Percentiles rank a stretch among this genome's conserved stretches.
phyloP scores from a whole-genome alignment of 2,329 filamentous ascomycete species.

The Akanthomyces uredinophilus region DNA sequence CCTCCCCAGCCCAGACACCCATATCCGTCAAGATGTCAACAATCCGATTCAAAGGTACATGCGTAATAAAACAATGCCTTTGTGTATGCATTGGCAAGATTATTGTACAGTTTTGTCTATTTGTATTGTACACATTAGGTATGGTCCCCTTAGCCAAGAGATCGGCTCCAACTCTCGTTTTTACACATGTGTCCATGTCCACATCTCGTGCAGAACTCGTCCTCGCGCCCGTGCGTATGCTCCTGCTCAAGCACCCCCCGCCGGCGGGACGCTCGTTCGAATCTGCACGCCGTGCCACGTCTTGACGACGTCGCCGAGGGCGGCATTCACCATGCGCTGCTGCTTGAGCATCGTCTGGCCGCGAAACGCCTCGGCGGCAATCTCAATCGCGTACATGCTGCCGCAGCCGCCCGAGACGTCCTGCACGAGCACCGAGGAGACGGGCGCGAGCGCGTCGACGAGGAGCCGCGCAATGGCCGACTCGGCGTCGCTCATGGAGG shows the following conservation, averaged over 20 bases:
- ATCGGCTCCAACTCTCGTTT: no score
- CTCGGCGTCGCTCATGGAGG: constrained; percentile 46
- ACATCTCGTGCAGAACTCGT: not conserved
- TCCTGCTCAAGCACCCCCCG: no score
- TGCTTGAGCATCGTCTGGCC: constrained; percentile 72
- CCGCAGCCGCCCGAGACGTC: constrained; percentile 82
- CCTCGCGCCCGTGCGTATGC: no score
- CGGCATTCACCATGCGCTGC: constrained; percentile 73
- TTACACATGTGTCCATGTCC: no score
- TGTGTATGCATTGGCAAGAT: no score
- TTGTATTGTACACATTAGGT: no score
- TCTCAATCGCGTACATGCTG: constrained; percentile 81
- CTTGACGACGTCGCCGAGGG: constrained; percentile 70
- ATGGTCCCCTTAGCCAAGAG: no score
- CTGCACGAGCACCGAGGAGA: constrained; percentile 56
- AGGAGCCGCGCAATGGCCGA: constrained; percentile 53
- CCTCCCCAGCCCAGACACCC: no score
- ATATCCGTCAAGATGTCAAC: no score
- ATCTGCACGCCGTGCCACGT: constrained; percentile 80
- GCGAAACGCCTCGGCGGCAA: constrained; percentile 65
- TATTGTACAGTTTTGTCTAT: no score
- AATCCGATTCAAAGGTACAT: no score
- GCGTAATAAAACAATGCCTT: no score
- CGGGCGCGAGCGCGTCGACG: constrained; percentile 42
- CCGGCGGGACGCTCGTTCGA: constrained; percentile 58